These are phyloP conservation scores for Aspergillus biplanus DNA, from an alignment of 495 filamentous ascomycete genomes.

Conservation along the genomic window DNA sequence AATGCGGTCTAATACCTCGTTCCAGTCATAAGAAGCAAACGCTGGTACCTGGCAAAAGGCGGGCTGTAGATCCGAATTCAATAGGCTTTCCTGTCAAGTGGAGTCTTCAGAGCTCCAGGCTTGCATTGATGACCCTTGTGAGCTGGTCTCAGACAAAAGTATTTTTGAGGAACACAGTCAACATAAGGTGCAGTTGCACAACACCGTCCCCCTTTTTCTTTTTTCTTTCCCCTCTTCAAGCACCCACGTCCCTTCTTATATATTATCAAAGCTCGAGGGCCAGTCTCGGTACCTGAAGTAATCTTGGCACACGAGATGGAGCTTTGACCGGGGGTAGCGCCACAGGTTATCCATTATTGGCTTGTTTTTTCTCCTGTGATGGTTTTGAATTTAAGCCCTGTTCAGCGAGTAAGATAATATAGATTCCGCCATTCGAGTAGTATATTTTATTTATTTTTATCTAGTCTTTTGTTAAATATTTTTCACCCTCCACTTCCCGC, in stretches of 20 bases:
- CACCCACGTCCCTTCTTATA: background rate
- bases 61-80: background rate
- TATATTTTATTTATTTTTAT: constrained; percentile 5
- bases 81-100: constrained; percentile 13
- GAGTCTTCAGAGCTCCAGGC: constrained; percentile 14
- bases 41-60: background rate
- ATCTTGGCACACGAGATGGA: background rate
- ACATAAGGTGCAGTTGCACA: background rate
- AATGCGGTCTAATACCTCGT: background rate
- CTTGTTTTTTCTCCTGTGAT: constrained; percentile 3
- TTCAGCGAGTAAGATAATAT: background rate
- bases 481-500: background rate
- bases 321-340: background rate
- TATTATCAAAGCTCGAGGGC: too few relatives aligned
- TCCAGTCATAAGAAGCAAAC: background rate
- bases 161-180: too few relatives aligned
- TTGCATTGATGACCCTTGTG: constrained; percentile 17
- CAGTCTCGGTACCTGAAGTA: background rate
- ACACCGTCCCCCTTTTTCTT: background rate
- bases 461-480: background rate
- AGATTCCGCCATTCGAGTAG: background rate
- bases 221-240: constrained; percentile 6
- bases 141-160: constrained; percentile 1
- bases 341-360: constrained; percentile 3
- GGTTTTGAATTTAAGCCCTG: constrained; percentile 5